Evolutionary conservation across 2,329 filamentous ascomycete genomes (phyloP), one percentile per base, ranked within the genome.

Genomic region (Apiospora pterosperma): DNA sequence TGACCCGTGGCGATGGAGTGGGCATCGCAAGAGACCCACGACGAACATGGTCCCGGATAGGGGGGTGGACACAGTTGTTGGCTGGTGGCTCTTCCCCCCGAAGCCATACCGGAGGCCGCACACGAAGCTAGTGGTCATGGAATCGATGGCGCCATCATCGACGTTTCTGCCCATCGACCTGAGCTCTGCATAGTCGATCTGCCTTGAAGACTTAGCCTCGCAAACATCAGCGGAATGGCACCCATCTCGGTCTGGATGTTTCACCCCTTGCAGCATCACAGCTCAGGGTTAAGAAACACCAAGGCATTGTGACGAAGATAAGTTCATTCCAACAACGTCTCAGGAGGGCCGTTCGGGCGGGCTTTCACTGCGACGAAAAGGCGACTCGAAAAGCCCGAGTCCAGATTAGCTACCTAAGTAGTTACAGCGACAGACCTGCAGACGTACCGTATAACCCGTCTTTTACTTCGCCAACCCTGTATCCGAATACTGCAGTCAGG

Each of bases 21-120:
- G 48, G 8, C 28, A 55, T 5, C 48, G 48, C 48, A 55, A 34
- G 48, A 19, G 34, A 2, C 23, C 23, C 23, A 7, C 36, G 36
- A 19, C 16, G 12, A 41, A 19, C 36, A 41, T 36, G 59, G 4
- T 39, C n/a, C 10, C 23, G 5, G 59, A 41, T n/a, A 31, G 36
- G 21, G 59, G 16, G 14, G 36, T 41, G 14, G 36, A 38, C 36
- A 61, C 36, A n/a, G 59, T 61, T 31, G 36, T 23, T 6, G 59
- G 59, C 14, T 61, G 36, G 36, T 61, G 59, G 59, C 59, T 61
- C 36, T 61, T 61, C 36, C 23, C 36, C 36, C 36, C 59, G 36
- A 61, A 14, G 59, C 59, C 36, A 39, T 61, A 19, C 36, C 59
- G 7, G 59, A 61, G 36, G 59, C 36, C 12, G 31, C 25, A 19